Evolutionary conservation across 108 stramenopile genomes (phyloP), one percentile per base, ranked within the genome.

Genomic region (Cyclotella kingstonii): DNA sequence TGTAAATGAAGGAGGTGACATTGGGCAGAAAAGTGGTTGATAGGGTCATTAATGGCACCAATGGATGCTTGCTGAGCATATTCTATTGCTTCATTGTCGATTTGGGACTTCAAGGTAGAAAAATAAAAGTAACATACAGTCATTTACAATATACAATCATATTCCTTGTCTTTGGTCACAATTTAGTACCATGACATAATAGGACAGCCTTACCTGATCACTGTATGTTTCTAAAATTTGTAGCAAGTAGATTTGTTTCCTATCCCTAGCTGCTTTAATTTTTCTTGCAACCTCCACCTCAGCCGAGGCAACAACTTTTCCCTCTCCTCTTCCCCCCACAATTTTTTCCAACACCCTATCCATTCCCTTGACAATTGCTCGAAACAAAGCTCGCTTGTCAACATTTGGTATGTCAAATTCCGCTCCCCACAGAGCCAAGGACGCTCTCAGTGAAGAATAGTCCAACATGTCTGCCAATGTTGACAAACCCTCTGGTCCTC

Each of bases 41-140:
- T 64, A 29, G 91, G 91, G 66, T 92, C 85, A 29, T 76, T 70
- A 51, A 92, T 92, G 17, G 84, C 87, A 46, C 87, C 87, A 15
- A 89, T 59, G 18, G 87, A 84, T 2, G 86, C 85, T 46, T 84
- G 70, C 54, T 85, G 80, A 17, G 91, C 85, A 21, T 76, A 78
- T 36, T 52, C 48, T n/a, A 80, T 44, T 15, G 77, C 79, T 33
- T 71, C 55, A 31, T 57, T 66, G 60, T 89, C 90, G 4, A 86
- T 54, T 56, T 74, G 33, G 15, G 81, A 82, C 76, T 81, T 42
- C 52, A n/a, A 0, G 10, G 10, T 28, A 18, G 41, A 8, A 31
- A 47, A 29, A 29, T 33, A n/a, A 4, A 14, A 46, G 43, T 14
- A 57, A 35, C 36, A 29, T 15, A 21, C 25, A 27, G 51, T 28